Conservation (phyloP, 2,329 filamentous ascomycete genomes). For the Alternaria ventricosa region DNA sequence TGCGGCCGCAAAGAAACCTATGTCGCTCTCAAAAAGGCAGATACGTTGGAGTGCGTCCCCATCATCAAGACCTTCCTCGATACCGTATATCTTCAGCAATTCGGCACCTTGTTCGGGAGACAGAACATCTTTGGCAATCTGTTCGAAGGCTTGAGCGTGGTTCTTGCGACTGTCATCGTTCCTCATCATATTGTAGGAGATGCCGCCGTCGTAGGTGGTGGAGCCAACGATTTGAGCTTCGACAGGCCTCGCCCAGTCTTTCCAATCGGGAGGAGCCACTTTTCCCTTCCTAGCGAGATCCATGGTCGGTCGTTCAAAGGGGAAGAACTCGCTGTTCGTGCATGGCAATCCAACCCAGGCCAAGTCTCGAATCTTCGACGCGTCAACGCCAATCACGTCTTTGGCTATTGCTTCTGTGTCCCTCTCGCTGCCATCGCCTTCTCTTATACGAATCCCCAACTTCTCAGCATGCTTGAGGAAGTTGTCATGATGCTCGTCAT, state of each 20-base stretch:
- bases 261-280: not conserved
- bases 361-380: conserved; percentile 13
- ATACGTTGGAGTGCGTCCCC: conserved; percentile 17
- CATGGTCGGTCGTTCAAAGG: conserved; percentile 16
- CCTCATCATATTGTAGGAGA: conserved; percentile 26
- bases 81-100: conserved; percentile 9
- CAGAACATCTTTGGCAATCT: conserved; percentile 7
- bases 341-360: conserved; percentile 24
- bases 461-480: conserved; percentile 13
- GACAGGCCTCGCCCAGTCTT: conserved; percentile 9
- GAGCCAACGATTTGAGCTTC: conserved; percentile 20
- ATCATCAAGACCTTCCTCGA: not conserved
- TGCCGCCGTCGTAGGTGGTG: conserved; percentile 23
- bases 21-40: conserved; percentile 26
- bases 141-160: conserved; percentile 3
- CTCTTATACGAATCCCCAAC: conserved; percentile 4
- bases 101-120: not conserved
- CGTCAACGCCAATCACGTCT: conserved; percentile 12
- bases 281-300: not conserved
- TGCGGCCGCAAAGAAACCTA: conserved; percentile 25
- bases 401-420: not conserved
- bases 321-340: conserved; percentile 12
- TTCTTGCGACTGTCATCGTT: conserved; percentile 9
- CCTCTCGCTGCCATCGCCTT: not conserved
- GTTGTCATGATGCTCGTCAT: conserved; percentile 14